phyloP scores from a whole-genome alignment of 2,329 filamentous ascomycete species.

The Westerdykella aurantiaca region DNA sequence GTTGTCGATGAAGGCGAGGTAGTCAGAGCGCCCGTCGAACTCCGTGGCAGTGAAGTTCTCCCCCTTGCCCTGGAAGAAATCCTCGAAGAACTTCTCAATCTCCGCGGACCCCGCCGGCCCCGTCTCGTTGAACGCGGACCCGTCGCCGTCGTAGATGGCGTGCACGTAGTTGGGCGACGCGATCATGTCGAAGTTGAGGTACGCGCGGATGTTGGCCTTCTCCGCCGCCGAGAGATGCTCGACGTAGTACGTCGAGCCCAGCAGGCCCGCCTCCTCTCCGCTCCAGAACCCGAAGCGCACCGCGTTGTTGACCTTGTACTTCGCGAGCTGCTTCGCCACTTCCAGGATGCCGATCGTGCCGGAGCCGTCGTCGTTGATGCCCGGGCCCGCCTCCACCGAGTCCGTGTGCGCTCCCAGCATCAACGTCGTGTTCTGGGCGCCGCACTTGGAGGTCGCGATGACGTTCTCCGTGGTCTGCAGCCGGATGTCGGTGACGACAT shows the following conservation, averaged over 20 bases:
- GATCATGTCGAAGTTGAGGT: constrained; percentile 42
- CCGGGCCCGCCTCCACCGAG: constrained; percentile 33
- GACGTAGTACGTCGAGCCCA: constrained; percentile 35
- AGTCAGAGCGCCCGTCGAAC: constrained; percentile 38
- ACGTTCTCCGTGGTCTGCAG: constrained; percentile 44
- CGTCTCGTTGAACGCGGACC: constrained; percentile 24
- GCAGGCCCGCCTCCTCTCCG: constrained; percentile 35
- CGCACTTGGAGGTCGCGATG: constrained; percentile 33
- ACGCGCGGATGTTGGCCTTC: constrained; percentile 31
- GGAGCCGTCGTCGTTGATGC: constrained; percentile 39
- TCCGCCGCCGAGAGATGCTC: constrained; percentile 19
- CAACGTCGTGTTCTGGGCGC: constrained; percentile 32
- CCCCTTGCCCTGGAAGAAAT: constrained; percentile 24
- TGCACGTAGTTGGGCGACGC: constrained; percentile 34
- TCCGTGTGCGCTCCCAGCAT: constrained; percentile 36
- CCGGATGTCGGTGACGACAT: constrained; percentile 43
- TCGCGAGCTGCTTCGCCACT: constrained; percentile 33
- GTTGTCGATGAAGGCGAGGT: constrained; percentile 33
- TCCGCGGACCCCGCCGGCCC: constrained; percentile 30
- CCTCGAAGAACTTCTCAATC: constrained; percentile 30
- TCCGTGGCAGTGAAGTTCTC: constrained; percentile 26
- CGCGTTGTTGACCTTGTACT: constrained; percentile 36
- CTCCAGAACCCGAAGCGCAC: constrained; percentile 39
- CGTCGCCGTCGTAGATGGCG: constrained; percentile 36
- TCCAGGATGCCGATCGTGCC: constrained; percentile 35